A percentile compares a stretch with the other conserved stretches of the same genome.
Evolutionary conservation across 306 rosid species (phyloP).

Genomic region (Herpetospermum pedunculosum): DNA sequence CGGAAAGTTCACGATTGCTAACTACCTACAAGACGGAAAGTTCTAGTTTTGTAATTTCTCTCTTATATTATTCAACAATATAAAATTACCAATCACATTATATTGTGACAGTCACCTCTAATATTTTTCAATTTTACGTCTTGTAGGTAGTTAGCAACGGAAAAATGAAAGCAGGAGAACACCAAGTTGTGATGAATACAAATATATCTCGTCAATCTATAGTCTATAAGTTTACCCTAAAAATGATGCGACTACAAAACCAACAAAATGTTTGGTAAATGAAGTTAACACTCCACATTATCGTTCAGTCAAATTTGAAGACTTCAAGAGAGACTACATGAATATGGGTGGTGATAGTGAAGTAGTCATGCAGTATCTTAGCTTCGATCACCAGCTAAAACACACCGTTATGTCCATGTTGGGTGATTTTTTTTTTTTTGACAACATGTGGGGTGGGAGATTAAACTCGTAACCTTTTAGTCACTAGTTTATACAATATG

Average conservation of each 20-base stretch:
- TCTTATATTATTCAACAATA: no score
- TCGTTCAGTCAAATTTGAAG: constrained; percentile 25
- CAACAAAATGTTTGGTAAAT: constrained; percentile 27
- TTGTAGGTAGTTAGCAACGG: constrained; percentile 48
- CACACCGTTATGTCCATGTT: no score
- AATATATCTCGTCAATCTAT: constrained; percentile 27
- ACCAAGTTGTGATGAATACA: constrained; percentile 51
- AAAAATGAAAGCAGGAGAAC: constrained; percentile 40
- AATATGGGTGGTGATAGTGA: constrained; percentile 19
- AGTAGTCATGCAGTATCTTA: background rate
- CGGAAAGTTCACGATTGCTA: no score
- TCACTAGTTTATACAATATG: no score
- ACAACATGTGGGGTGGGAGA: no score
- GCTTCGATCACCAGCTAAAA: background rate
- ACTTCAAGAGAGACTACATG: constrained; percentile 22
- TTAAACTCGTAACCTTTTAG: no score
- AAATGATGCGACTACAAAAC: constrained; percentile 30
- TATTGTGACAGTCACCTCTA: no score
- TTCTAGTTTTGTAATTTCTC: no score
- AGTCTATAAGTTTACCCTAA: constrained; percentile 38
- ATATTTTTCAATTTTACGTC: no score
- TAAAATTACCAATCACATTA: no score
- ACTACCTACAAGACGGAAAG: no score
- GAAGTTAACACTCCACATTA: constrained; percentile 20
- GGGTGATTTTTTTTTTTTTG: no score